Evolutionary conservation across 208 protist species (phyloP).

Genomic region (Trypanosoma conorhini): DNA sequence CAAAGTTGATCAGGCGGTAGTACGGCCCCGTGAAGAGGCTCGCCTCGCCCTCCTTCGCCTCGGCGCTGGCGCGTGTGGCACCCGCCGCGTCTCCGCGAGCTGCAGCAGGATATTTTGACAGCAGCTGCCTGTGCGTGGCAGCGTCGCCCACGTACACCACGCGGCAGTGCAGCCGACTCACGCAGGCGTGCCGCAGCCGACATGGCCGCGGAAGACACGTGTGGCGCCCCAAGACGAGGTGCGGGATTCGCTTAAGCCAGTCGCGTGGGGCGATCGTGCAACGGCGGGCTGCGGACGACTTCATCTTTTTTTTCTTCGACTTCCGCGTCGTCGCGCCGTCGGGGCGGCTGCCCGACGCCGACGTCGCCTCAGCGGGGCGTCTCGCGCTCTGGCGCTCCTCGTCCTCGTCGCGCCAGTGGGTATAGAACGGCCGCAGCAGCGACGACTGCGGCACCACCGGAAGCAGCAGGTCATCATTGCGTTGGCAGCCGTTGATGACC

Average conservation of each 20-base stretch:
- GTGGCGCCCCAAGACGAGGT: conserved; percentile 69
- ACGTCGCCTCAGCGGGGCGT: background rate
- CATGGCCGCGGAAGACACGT: conserved; percentile 37
- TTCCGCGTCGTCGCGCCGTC: background rate
- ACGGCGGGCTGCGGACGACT: background rate
- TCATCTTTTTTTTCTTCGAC: conserved; percentile 1
- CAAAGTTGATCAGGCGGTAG: conserved; percentile 79
- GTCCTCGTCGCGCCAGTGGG: conserved; percentile 9
- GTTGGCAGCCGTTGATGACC: conserved; percentile 56
- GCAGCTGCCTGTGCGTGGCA: conserved; percentile 31
- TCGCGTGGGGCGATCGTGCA: conserved; percentile 19
- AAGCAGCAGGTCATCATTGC: conserved; percentile 53
- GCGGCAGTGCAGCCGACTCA: conserved; percentile 66
- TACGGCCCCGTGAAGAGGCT: conserved; percentile 39
- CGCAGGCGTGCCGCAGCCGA: conserved; percentile 55
- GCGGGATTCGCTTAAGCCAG: conserved; percentile 63
- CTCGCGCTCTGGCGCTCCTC: conserved; percentile 7
- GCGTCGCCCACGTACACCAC: conserved; percentile 51
- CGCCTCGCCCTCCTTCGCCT: conserved; percentile 6
- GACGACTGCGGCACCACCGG: conserved; percentile 46
- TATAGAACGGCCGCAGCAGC: conserved; percentile 57
- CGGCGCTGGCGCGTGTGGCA: background rate
- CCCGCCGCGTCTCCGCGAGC: background rate
- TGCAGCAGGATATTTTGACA: conserved; percentile 17
- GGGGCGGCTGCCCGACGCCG: background rate